Percentiles rank a stretch among this genome's conserved stretches.
Conservation (phyloP, 495 filamentous ascomycete genomes). For the Talaromyces wortmannii region DNA sequence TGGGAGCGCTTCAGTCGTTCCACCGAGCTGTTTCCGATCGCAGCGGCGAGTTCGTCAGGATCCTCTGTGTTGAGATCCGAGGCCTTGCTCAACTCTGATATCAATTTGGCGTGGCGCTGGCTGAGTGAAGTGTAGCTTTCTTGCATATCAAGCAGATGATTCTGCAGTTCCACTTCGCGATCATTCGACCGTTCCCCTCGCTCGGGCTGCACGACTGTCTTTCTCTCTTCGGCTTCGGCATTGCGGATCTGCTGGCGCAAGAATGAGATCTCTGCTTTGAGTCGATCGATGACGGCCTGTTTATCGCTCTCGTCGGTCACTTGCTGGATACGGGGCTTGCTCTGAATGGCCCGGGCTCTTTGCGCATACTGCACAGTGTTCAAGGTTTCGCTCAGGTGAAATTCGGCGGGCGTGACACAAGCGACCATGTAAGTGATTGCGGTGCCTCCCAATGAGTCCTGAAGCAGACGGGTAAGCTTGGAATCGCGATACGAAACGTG, state of each 20-base stretch:
- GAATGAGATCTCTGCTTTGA: slow-evolving; percentile 91
- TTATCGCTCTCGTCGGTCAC: slow-evolving; percentile 86
- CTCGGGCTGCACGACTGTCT: slow-evolving; percentile 54
- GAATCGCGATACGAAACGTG: slow-evolving; percentile 99
- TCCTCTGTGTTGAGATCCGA: slow-evolving; percentile 56
- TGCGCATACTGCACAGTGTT: slow-evolving; percentile 98
- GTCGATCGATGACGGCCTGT: slow-evolving; percentile 85
- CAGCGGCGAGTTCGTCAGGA: slow-evolving; percentile 47
- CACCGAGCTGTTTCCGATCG: slow-evolving; percentile 70
- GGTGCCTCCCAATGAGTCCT: slow-evolving; percentile 97
- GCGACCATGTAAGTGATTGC: slow-evolving; percentile 99
- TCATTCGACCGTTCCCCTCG: slow-evolving; percentile 74
- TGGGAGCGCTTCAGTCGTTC: slow-evolving; percentile 90
- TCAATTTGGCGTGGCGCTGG: slow-evolving; percentile 87
- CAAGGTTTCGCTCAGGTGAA: slow-evolving; percentile 94
- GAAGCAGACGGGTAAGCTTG: slow-evolving; percentile 87
- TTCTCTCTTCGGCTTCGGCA: slow-evolving; percentile 57
- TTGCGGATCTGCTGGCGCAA: slow-evolving; percentile 85
- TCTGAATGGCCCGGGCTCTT: slow-evolving; percentile 92
- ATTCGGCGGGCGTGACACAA: slow-evolving; percentile 94
- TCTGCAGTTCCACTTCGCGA: slow-evolving; percentile 84
- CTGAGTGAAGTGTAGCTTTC: slow-evolving; percentile 92
- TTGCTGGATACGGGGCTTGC: slow-evolving; percentile 94
- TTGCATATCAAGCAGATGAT: slow-evolving; percentile 85
- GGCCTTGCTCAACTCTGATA: slow-evolving; percentile 86